phyloP scores from a whole-genome alignment of 345 rosid species.

The Populus euphratica region DNA sequence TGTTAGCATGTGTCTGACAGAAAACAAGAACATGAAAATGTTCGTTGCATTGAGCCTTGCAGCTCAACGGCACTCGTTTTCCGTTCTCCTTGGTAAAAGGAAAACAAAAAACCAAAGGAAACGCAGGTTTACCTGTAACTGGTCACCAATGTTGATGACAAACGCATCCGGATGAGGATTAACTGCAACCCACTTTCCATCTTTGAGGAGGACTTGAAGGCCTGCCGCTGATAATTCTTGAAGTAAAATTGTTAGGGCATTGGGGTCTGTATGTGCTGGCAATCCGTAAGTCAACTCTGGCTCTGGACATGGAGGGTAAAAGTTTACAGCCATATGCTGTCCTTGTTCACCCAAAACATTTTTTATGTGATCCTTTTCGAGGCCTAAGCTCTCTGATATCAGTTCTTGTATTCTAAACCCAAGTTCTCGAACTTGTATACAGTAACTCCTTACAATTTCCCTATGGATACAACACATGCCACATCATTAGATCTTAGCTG shows the following conservation, averaged over 20 bases:
- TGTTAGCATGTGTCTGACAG: no score
- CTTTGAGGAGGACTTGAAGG: conserved; percentile 77
- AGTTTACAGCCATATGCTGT: conserved; percentile 93
- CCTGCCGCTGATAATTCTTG: conserved; percentile 77
- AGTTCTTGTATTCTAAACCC: conserved; percentile 59
- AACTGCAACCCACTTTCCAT: conserved; percentile 73
- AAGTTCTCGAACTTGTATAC: conserved; percentile 55
- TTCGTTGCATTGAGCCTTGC: no score
- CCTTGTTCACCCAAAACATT: conserved; percentile 73
- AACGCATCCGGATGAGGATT: conserved; percentile 74
- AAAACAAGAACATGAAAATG: no score
- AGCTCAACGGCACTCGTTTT: no score
- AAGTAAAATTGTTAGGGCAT: conserved; percentile 74
- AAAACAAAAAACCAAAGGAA: not conserved
- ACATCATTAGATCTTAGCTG: not conserved
- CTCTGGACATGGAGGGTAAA: conserved; percentile 84
- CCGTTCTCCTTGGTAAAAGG: not conserved
- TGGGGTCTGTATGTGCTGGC: conserved; percentile 91
- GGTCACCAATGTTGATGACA: conserved; percentile 88
- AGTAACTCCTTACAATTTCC: conserved; percentile 56
- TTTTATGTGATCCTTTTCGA: conserved; percentile 51
- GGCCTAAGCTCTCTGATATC: conserved; percentile 86
- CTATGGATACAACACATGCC: conserved; percentile 25
- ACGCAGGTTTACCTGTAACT: conserved; percentile 53
- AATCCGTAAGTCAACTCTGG: conserved; percentile 90